These are phyloP conservation scores for Allium fistulosum DNA, from an alignment of 106 monocot genomes.

Conservation along the genomic window DNA sequence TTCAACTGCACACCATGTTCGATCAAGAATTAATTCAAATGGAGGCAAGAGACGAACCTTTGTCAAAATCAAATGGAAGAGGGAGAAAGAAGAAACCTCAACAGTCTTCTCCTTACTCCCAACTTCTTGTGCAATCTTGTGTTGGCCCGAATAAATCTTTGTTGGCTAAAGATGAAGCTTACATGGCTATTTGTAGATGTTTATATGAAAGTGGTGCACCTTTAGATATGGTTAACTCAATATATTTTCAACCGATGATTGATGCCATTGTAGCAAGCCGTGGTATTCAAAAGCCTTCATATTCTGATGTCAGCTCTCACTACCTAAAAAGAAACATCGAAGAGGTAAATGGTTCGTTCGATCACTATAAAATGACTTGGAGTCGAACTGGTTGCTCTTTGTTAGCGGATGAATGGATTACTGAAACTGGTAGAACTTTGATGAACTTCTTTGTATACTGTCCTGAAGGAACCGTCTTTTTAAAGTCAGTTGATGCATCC, in stretches of 20 bases:
- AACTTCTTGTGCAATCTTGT: background rate
- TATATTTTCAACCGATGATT: constrained; percentile 70
- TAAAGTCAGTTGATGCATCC: constrained; percentile 76
- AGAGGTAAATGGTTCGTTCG: constrained; percentile 39
- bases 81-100: constrained; percentile 27
- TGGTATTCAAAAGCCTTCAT: constrained; percentile 50
- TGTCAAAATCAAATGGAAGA: constrained; percentile 14
- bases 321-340: constrained; percentile 53
- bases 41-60: constrained; percentile 26
- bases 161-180: constrained; percentile 45
- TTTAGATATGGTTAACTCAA: constrained; percentile 67
- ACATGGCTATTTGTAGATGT: constrained; percentile 61
- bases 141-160: background rate
- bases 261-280: constrained; percentile 59
- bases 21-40: constrained; percentile 20
- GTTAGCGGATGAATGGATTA: constrained; percentile 79
- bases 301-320: constrained; percentile 59
- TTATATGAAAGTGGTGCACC: constrained; percentile 75
- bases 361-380: constrained; percentile 56
- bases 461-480: constrained; percentile 72
- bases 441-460: constrained; percentile 85
- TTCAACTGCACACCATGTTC: constrained; percentile 26
- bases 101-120: constrained; percentile 2
- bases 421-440: constrained; percentile 41
- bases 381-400: constrained; percentile 75